A percentile compares a stretch with the other conserved stretches of the same genome.
These are phyloP conservation scores for Ceratocystis ficicola DNA, from an alignment of 2,329 filamentous ascomycete genomes.

Conservation along the genomic window DNA sequence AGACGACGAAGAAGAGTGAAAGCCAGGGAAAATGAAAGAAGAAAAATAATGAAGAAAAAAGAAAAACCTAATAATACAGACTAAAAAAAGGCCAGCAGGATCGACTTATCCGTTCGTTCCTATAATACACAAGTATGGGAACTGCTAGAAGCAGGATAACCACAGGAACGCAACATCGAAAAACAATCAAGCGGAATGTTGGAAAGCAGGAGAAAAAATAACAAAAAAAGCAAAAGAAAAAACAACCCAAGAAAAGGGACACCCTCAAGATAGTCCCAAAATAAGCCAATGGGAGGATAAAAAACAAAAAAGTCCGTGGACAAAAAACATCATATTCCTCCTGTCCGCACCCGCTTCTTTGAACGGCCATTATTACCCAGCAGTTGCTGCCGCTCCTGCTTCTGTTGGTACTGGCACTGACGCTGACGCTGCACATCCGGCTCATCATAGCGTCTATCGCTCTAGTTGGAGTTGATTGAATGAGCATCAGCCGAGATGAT, in stretches of 20 bases:
- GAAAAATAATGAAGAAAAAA: background rate
- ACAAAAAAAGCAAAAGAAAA: background rate
- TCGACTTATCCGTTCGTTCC: slow-evolving; percentile 13
- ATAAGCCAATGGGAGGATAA: background rate
- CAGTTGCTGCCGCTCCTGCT: background rate
- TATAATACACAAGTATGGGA: slow-evolving; percentile 17
- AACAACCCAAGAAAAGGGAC: slow-evolving; percentile 6
- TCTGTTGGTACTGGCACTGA: background rate
- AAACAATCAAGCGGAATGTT: background rate
- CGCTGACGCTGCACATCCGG: background rate
- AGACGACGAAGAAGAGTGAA: background rate
- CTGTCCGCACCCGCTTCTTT: background rate
- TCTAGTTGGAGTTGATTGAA: slow-evolving; percentile 21
- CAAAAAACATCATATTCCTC: background rate
- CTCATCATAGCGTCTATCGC: slow-evolving; percentile 1
- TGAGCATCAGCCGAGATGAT: slow-evolving; percentile 20
- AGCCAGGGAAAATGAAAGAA: background rate
- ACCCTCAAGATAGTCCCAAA: background rate
- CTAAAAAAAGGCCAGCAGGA: slow-evolving; percentile 7
- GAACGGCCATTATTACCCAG: too few species aligned
- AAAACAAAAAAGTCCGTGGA: background rate
- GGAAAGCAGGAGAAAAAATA: too few species aligned
- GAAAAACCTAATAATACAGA: slow-evolving; percentile 10
- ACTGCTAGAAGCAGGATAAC: background rate
- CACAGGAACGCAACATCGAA: background rate